Percentiles rank a stretch among this genome's conserved stretches.
Evolutionary conservation across 495 filamentous ascomycete genomes (phyloP).

Genomic region (Corynascus novoguineensis): DNA sequence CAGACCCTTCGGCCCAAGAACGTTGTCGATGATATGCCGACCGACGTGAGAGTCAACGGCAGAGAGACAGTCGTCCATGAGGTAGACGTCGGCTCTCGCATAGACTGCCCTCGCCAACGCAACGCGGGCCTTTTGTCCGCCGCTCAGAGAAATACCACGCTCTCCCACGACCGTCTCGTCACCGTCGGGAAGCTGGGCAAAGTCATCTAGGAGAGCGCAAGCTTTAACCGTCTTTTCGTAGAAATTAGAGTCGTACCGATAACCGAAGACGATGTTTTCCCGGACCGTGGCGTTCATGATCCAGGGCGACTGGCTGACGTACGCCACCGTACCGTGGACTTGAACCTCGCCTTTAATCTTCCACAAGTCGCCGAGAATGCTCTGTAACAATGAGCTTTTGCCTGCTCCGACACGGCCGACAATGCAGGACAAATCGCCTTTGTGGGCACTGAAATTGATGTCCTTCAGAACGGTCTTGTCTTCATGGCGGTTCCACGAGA

Average conservation of each 20-base stretch:
- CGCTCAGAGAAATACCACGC: slow-evolving; percentile 93
- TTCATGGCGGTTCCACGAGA: slow-evolving; percentile 88
- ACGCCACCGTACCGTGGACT: slow-evolving; percentile 75
- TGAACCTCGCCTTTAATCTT: slow-evolving; percentile 81
- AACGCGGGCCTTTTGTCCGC: slow-evolving; percentile 92
- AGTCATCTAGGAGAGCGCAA: slow-evolving; percentile 87
- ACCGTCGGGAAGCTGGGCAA: slow-evolving; percentile 87
- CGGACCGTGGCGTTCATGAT: slow-evolving; percentile 96
- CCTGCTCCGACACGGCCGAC: slow-evolving; percentile 93
- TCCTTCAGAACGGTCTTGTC: slow-evolving; percentile 49
- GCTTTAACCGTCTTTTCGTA: slow-evolving; percentile 93
- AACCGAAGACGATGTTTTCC: slow-evolving; percentile 96
- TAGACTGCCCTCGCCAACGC: slow-evolving; percentile 96
- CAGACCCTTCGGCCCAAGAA: slow-evolving; percentile 79
- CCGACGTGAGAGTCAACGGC: slow-evolving; percentile 98
- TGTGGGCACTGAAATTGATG: slow-evolving; percentile 79
- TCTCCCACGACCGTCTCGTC: slow-evolving; percentile 97
- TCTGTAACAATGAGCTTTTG: slow-evolving; percentile 87
- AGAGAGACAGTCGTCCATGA: slow-evolving; percentile 90
- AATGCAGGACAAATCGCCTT: slow-evolving; percentile 87
- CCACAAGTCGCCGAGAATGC: slow-evolving; percentile 84
- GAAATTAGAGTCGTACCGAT: slow-evolving; percentile 89
- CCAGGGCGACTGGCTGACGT: slow-evolving; percentile 89
- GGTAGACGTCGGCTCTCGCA: slow-evolving; percentile 92
- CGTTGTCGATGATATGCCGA: slow-evolving; percentile 86